Evolutionary conservation across 495 filamentous ascomycete genomes (phyloP).

Genomic region (Aspergillus taichungensis): DNA sequence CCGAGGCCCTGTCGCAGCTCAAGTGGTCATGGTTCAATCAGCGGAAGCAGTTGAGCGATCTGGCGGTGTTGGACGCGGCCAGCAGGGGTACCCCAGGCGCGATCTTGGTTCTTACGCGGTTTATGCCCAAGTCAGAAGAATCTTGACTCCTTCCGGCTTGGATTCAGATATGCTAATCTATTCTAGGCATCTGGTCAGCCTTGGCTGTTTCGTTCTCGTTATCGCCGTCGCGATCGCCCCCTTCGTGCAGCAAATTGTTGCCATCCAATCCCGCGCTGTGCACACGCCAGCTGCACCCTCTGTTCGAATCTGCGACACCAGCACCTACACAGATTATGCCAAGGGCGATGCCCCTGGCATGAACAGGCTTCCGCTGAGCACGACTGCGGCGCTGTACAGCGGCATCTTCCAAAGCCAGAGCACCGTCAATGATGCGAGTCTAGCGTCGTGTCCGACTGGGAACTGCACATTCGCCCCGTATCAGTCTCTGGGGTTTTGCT

Average conservation of each 20-base stretch:
- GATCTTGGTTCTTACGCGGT: conserved; percentile 21
- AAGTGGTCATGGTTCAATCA: conserved; percentile 43
- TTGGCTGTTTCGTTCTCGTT: conserved; percentile 31
- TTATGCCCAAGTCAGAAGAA: conserved; percentile 15
- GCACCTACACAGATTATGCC: conserved; percentile 17
- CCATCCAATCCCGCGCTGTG: conserved; percentile 15
- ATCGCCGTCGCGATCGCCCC: conserved; percentile 32
- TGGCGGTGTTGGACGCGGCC: conserved; percentile 34
- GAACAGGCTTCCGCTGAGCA: conserved; percentile 20
- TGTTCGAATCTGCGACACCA: conserved; percentile 18
- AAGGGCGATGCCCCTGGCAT: conserved; percentile 20
- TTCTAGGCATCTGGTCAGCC: conserved; percentile 28
- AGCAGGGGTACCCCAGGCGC: conserved; percentile 29
- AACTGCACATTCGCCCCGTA: conserved; percentile 37
- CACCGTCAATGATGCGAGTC: conserved; percentile 11
- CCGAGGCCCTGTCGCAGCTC: conserved; percentile 33
- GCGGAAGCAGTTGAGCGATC: conserved; percentile 32
- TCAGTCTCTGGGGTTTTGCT: conserved; percentile 38
- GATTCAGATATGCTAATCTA: neutral
- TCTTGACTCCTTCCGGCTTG: neutral
- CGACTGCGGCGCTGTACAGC: conserved; percentile 32
- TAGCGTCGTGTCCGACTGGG: conserved; percentile 29
- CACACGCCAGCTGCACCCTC: conserved; percentile 8
- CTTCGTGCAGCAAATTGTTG: conserved; percentile 38
- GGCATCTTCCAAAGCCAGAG: conserved; percentile 19